Conservation (phyloP, 2,329 filamentous ascomycete species). For the Trichothecium roseum region DNA sequence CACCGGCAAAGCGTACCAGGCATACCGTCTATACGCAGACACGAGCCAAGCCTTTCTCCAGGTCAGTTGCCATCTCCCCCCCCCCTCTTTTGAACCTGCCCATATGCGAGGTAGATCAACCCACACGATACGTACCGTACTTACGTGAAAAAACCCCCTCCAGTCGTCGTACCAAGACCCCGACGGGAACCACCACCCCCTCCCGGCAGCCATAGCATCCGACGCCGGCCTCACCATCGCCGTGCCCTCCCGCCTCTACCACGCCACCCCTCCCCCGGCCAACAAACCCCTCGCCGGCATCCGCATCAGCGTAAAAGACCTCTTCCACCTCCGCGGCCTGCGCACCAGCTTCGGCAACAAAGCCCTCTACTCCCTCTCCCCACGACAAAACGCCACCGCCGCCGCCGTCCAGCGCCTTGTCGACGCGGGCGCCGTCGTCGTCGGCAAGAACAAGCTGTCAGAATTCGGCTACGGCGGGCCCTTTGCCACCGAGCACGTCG, state of each 20-base stretch:
- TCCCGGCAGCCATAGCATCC: not conserved
- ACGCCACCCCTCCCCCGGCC: slow-evolving; percentile 26
- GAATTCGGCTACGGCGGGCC: slow-evolving; percentile 30
- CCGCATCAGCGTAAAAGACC: slow-evolving; percentile 49
- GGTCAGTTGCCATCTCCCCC: slow-evolving; percentile 4
- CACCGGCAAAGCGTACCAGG: slow-evolving; percentile 7
- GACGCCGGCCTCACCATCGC: slow-evolving; percentile 13
- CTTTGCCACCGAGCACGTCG: slow-evolving; percentile 34
- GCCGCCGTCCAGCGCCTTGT: slow-evolving; percentile 44
- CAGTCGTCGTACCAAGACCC: slow-evolving; percentile 2
- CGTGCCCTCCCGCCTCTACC: slow-evolving; percentile 50
- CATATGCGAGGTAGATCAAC: too few relatives aligned
- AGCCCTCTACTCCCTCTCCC: slow-evolving; percentile 45
- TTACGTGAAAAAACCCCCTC: slow-evolving; percentile 3
- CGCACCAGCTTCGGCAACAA: slow-evolving; percentile 43
- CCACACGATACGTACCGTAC: not conserved
- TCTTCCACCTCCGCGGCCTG: slow-evolving; percentile 43
- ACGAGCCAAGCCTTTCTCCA: slow-evolving; percentile 10
- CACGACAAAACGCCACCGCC: slow-evolving; percentile 33
- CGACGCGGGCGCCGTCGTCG: slow-evolving; percentile 41
- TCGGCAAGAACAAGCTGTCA: slow-evolving; percentile 34
- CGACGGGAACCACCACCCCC: not conserved
- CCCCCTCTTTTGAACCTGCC: too few relatives aligned
- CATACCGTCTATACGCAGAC: slow-evolving; percentile 14
- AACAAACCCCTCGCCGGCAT: slow-evolving; percentile 42